Evolutionary conservation across 1,284 basidiomycete genomes (phyloP).

Genomic region (Malassezia caprae): DNA sequence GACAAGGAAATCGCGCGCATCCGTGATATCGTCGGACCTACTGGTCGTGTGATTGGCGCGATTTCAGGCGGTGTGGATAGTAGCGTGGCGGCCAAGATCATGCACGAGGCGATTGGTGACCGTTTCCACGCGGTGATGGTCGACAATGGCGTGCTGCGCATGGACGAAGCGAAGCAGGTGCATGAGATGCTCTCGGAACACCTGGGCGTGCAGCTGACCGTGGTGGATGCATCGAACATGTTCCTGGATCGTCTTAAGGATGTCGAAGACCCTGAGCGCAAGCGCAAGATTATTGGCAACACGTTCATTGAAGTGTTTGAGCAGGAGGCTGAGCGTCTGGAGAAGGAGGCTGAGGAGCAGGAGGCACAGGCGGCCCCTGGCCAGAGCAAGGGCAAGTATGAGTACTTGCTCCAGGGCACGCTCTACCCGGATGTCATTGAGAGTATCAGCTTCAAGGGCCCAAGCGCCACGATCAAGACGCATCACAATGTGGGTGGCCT

Average conservation of each 20-base stretch:
- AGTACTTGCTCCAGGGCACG: slow-evolving; percentile 96
- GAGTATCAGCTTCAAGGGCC: slow-evolving; percentile 98
- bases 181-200: slow-evolving; percentile 85
- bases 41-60: slow-evolving; percentile 91
- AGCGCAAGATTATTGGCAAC: slow-evolving; percentile 97
- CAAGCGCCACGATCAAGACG: slow-evolving; percentile 97
- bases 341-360: slow-evolving; percentile 64
- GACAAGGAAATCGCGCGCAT: slow-evolving; percentile 93
- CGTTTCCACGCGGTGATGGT: slow-evolving; percentile 98
- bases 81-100: slow-evolving; percentile 93
- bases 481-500: slow-evolving; percentile 98
- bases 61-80: slow-evolving; percentile 97
- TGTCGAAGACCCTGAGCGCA: slow-evolving; percentile 90
- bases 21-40: slow-evolving; percentile 83
- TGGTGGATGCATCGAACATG: slow-evolving; percentile 86
- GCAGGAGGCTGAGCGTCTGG: slow-evolving; percentile 78
- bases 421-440: slow-evolving; percentile 99
- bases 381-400: slow-evolving; percentile 62
- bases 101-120: slow-evolving; percentile 99
- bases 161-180: slow-evolving; percentile 87
- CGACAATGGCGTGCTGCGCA: slow-evolving; percentile 90
- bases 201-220: slow-evolving; percentile 89
- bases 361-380: slow-evolving; percentile 54
- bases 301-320: slow-evolving; percentile 99
- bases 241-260: slow-evolving; percentile 83